Evolutionary conservation across 192 early-diverging fungal genomes (phyloP), one percentile per base, ranked within the genome.

Genomic region (Radiomyces spectabilis): DNA sequence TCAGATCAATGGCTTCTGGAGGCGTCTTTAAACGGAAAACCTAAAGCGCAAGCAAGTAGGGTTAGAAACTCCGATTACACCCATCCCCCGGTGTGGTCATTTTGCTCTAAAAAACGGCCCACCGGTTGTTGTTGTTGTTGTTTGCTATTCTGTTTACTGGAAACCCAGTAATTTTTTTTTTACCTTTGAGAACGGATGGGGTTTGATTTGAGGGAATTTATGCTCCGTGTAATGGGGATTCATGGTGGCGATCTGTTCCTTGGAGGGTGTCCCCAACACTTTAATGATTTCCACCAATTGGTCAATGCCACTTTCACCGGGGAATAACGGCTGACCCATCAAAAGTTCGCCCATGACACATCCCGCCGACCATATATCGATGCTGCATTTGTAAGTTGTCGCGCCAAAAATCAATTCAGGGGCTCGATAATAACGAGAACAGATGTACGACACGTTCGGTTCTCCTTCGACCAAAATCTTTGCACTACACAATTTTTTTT

Each of bases 281-380:
- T 99, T 99, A 77, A 99, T 99, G 61, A 99, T 99, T 71, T 99
- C 94, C 24, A 99, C 96, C 24, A 99, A 76, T 63, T 99, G 96
- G 64, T 99, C 96, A 32, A 99, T 94, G 41, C 94, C 92, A 49
- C 89, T 92, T 73, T 96, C 94, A 26, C 94, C 94, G 16, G 92
- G 88, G 78, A 97, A 97, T 45, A 97, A 67, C 9, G 94, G 94
- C 61, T 89, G 87, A 34, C 91, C 91, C 37, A 92, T 79, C 77
- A 95, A 88, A 49, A 97, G 76, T 75, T 97, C 94, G 6, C 89
- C 92, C 89, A 95, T 92, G 26, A 97, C 94, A 63, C 94, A 97
- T 21, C 92, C 94, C 5, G 88, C 83, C 8, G 94, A 97, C 94
- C 94, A 97, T 38, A 95, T 80, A 64, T 97, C 94, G 53, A 91